These are phyloP conservation scores for Hirschioporus abietinus DNA, from an alignment of 768 basidiomycete species.

Conservation along the genomic window DNA sequence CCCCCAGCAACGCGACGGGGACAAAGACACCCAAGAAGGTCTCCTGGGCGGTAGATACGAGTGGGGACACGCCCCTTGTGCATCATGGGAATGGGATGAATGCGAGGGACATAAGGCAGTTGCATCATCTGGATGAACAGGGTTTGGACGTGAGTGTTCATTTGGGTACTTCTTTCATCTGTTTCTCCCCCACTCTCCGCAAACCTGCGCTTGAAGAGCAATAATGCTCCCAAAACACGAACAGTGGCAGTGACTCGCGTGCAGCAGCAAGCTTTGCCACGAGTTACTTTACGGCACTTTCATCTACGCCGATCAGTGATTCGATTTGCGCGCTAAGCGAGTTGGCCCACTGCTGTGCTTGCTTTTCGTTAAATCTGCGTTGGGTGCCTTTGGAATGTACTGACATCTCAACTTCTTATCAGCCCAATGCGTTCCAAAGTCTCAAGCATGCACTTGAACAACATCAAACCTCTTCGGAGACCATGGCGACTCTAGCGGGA, in stretches of 20 bases:
- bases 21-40: slow-evolving; percentile 46
- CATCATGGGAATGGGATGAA: slow-evolving; percentile 12
- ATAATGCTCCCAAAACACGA: no score
- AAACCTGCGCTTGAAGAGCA: no score
- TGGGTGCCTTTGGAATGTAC: slow-evolving; percentile 1
- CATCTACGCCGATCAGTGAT: background rate
- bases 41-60: slow-evolving; percentile 38
- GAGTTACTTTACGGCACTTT: no score
- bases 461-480: slow-evolving; percentile 30
- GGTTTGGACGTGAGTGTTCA: slow-evolving; percentile 43
- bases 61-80: slow-evolving; percentile 4
- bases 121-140: slow-evolving; percentile 48
- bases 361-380: background rate
- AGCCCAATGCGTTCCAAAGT: slow-evolving; percentile 46
- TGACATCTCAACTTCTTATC: slow-evolving; percentile 2
- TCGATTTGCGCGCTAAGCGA: background rate
- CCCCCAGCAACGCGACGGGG: slow-evolving; percentile 18
- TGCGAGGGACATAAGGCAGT: slow-evolving; percentile 6
- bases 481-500: slow-evolving; percentile 6
- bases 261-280: no score
- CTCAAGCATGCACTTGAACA: slow-evolving; percentile 48
- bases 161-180: background rate
- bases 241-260: no score
- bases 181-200: slow-evolving; percentile 4
- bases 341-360: no score